These are phyloP conservation scores for Tetrahymena elliotti DNA, from an alignment of 73 alveolate genomes.

Conservation along the genomic window DNA sequence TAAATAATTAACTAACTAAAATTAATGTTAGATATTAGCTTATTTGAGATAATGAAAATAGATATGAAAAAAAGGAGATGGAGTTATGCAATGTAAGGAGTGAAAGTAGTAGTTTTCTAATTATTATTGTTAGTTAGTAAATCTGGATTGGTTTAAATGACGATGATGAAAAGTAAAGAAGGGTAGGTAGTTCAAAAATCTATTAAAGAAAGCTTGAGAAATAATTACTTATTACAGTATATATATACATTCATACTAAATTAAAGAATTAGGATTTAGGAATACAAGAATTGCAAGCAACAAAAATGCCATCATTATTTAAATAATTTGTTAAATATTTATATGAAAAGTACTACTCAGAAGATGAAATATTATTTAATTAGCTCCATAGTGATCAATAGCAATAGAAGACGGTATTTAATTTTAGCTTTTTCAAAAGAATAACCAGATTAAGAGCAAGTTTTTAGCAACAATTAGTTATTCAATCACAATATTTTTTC, in stretches of 20 bases:
- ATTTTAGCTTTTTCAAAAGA: neutral
- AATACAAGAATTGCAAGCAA: neutral
- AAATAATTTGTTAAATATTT: neutral
- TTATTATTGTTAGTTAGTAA: neutral
- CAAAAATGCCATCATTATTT: neutral
- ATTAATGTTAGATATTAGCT: neutral
- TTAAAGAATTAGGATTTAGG: neutral
- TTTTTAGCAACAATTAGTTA: neutral
- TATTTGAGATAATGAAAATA: no score
- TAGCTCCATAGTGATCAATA: neutral
- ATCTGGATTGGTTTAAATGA: neutral
- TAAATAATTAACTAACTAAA: no score
- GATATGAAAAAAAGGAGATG: neutral
- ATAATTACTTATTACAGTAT: neutral
- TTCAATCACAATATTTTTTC: neutral
- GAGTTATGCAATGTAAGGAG: neutral
- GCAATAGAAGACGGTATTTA: neutral
- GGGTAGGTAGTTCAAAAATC: neutral
- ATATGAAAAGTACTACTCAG: neutral
- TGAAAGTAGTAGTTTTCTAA: neutral
- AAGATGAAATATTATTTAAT: neutral
- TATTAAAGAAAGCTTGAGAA: neutral
- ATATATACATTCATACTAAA: neutral
- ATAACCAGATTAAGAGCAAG: no score
- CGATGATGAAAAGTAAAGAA: neutral